Evolutionary conservation across 768 basidiomycete genomes (phyloP).

Genomic region (Pulveroboletus sp.): DNA sequence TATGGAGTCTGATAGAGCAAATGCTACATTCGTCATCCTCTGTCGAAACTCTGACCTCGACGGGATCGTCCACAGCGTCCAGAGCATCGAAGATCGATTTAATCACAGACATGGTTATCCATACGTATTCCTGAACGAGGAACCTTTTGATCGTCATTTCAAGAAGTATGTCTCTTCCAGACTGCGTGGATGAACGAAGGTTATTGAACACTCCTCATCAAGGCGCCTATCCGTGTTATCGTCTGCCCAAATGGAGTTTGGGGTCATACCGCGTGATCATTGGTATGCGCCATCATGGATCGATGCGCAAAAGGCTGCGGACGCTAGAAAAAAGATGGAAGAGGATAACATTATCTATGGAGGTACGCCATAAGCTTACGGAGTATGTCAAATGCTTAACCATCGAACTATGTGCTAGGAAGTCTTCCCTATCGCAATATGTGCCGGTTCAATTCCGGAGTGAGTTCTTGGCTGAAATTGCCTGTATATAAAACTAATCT

Average conservation of each 20-base stretch:
- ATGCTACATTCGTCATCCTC: conserved; percentile 61
- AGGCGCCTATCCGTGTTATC: conserved; percentile 40
- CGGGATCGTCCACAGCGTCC: conserved; percentile 46
- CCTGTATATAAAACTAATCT: neutral
- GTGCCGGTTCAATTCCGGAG: conserved; percentile 75
- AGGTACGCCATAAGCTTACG: conserved; percentile 30
- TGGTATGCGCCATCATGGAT: conserved; percentile 76
- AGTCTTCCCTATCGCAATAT: conserved; percentile 57
- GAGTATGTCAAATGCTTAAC: neutral
- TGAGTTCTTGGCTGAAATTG: conserved; percentile 28
- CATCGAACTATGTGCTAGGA: neutral
- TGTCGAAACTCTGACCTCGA: conserved; percentile 48
- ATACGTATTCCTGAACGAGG: conserved; percentile 67
- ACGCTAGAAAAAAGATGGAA: conserved; percentile 52
- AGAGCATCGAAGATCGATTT: conserved; percentile 57
- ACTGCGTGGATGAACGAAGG: neutral
- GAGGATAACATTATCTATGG: conserved; percentile 46
- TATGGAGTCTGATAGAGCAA: conserved; percentile 33
- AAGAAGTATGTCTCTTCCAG: conserved; percentile 31
- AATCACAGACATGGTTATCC: conserved; percentile 57
- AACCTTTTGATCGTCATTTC: conserved; percentile 53
- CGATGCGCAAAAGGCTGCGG: conserved; percentile 59
- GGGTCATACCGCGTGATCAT: conserved; percentile 54
- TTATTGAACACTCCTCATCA: conserved; percentile 15
- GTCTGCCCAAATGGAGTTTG: conserved; percentile 50